phyloP scores from a whole-genome alignment of 73 alveolate genomes.

The Tetrahymena thermophila region DNA sequence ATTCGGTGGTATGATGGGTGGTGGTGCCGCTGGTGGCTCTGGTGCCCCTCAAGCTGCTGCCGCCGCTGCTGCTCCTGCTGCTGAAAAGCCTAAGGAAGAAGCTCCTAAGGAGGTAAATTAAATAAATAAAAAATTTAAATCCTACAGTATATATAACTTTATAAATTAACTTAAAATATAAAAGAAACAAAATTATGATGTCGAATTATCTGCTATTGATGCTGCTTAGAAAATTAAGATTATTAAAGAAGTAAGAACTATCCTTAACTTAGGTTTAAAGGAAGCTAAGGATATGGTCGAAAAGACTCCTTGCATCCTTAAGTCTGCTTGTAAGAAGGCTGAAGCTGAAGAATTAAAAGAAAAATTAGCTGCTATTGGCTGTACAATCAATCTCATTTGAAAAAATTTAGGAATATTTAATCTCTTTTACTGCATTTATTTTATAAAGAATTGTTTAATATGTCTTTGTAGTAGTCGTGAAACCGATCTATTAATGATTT shows the following conservation, averaged over 20 bases:
- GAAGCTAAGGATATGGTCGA: slow-evolving; percentile 81
- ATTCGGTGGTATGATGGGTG: slow-evolving; percentile 28
- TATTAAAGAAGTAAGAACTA: slow-evolving; percentile 69
- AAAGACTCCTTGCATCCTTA: slow-evolving; percentile 57
- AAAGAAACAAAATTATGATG: slow-evolving; percentile 55
- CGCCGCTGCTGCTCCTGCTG: slow-evolving; percentile 26
- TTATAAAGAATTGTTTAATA: background rate
- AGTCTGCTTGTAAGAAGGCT: slow-evolving; percentile 49
- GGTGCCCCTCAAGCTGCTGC: slow-evolving; percentile 4
- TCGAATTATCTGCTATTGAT: slow-evolving; percentile 50
- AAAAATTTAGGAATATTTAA: background rate
- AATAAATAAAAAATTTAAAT: slow-evolving; percentile 20
- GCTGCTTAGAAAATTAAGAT: slow-evolving; percentile 63
- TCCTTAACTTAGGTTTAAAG: slow-evolving; percentile 66
- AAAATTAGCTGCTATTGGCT: slow-evolving; percentile 52
- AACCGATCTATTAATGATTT: background rate
- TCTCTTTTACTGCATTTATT: background rate
- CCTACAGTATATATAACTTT: slow-evolving; percentile 15
- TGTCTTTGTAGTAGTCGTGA: background rate
- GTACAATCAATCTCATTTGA: slow-evolving; percentile 34
- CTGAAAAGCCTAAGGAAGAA: slow-evolving; percentile 12
- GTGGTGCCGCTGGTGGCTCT: slow-evolving; percentile 35
- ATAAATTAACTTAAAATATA: background rate
- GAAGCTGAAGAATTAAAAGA: slow-evolving; percentile 62
- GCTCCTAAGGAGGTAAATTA: slow-evolving; percentile 23